A percentile compares a stretch with the other conserved stretches of the same genome.
These are phyloP conservation scores for Xylaria flabelliformis DNA, from an alignment of 495 filamentous ascomycete species.

Conservation along the genomic window DNA sequence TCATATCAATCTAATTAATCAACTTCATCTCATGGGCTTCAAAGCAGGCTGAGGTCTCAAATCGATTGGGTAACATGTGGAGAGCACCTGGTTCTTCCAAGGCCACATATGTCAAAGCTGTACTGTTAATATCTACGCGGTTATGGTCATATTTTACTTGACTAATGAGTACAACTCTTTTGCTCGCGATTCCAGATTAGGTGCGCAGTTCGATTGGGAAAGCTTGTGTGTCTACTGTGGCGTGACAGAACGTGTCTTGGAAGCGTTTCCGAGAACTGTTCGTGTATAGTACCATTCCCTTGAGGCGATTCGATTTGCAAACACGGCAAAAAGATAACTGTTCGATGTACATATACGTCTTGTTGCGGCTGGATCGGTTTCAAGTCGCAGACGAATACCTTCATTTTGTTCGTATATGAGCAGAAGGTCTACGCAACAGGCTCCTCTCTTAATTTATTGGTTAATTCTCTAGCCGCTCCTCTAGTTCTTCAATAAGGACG, in stretches of 20 bases:
- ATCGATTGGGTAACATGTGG: background rate
- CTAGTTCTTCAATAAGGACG: background rate
- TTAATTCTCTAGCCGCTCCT: background rate
- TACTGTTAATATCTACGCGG: background rate
- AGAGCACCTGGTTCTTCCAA: background rate
- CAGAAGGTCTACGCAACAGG: background rate
- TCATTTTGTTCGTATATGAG: background rate
- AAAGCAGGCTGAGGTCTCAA: background rate
- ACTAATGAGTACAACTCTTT: background rate
- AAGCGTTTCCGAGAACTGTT: background rate
- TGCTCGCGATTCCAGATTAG: background rate
- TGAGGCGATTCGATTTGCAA: background rate
- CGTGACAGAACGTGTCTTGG: background rate
- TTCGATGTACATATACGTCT: background rate
- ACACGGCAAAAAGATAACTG: background rate
- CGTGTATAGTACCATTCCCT: background rate
- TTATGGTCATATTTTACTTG: background rate
- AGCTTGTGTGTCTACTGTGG: background rate
- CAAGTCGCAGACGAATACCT: background rate
- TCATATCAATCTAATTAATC: background rate
- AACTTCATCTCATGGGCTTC: background rate
- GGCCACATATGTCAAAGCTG: background rate
- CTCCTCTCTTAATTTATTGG: background rate
- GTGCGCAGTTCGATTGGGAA: background rate
- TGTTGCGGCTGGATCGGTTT: background rate